Conservation (phyloP, 257 asterid genomes). For the Solanum chiquidenum region DNA sequence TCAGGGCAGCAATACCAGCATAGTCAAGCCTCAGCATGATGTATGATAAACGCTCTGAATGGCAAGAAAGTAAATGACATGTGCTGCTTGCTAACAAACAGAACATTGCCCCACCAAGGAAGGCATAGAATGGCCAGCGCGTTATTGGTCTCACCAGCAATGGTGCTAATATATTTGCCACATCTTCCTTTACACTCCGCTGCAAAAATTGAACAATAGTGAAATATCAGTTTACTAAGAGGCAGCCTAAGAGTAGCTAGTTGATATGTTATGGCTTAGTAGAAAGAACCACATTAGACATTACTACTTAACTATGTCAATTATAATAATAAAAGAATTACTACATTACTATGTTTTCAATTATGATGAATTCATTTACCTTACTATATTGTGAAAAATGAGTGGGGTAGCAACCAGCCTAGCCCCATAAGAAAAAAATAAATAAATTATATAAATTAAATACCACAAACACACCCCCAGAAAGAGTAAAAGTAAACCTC, state of each 20-base stretch:
- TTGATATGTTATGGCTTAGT: too few species aligned
- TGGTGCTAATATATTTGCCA: slow-evolving; percentile 74
- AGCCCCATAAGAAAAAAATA: neutral
- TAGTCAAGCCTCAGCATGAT: slow-evolving; percentile 84
- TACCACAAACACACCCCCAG: neutral
- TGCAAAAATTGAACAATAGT: slow-evolving; percentile 17
- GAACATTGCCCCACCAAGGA: slow-evolving; percentile 96
- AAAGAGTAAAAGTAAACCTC: neutral
- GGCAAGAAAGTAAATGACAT: slow-evolving; percentile 87
- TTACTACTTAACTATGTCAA: neutral
- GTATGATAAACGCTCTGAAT: slow-evolving; percentile 73
- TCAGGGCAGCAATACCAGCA: slow-evolving; percentile 83
- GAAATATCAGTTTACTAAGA: neutral
- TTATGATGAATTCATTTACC: neutral
- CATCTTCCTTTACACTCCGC: slow-evolving; percentile 64
- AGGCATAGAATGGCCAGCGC: slow-evolving; percentile 94
- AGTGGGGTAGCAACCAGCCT: neutral
- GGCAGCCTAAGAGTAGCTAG: too few species aligned
- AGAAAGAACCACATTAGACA: neutral
- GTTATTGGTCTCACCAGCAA: slow-evolving; percentile 66
- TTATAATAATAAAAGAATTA: neutral
- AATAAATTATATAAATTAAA: neutral
- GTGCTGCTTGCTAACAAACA: slow-evolving; percentile 86
- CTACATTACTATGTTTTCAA: neutral
- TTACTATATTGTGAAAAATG: neutral